Percentiles rank a stretch among this genome's conserved stretches.
These are phyloP conservation scores for Xylariomycetidae sp. DNA, from an alignment of 2,329 filamentous ascomycete species.

Conservation along the genomic window DNA sequence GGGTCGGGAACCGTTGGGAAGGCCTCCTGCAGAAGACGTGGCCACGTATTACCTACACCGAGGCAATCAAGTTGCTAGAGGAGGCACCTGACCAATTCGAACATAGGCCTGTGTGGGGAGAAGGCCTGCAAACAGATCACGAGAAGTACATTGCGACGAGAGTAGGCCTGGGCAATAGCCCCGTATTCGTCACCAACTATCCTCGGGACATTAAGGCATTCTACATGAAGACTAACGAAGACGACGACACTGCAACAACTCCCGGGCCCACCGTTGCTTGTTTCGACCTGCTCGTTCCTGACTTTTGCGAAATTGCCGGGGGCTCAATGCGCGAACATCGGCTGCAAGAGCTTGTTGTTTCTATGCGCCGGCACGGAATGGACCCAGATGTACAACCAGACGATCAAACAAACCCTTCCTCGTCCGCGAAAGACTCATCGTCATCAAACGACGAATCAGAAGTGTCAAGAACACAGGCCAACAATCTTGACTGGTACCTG, in stretches of 20 bases:
- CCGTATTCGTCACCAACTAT: constrained; percentile 90
- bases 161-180: constrained; percentile 45
- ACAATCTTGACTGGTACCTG: constrained; percentile 72
- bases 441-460: constrained; percentile 15
- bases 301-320: constrained; percentile 79
- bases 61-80: constrained; percentile 66
- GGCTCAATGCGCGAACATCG: constrained; percentile 87
- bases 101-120: constrained; percentile 62
- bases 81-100: constrained; percentile 57
- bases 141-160: constrained; percentile 75
- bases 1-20: constrained; percentile 65
- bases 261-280: constrained; percentile 64
- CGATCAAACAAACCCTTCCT: too few species aligned
- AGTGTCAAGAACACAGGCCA: constrained; percentile 20
- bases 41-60: constrained; percentile 77
- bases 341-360: constrained; percentile 56
- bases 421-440: too few species aligned
- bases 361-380: constrained; percentile 66
- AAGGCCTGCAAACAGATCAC: constrained; percentile 82
- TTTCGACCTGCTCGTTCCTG: constrained; percentile 84
- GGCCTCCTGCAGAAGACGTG: constrained; percentile 57
- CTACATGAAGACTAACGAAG: constrained; percentile 55
- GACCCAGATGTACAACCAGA: constrained; percentile 22
- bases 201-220: constrained; percentile 88
- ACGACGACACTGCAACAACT: constrained; percentile 6